Conservation (phyloP, 2,329 filamentous ascomycete species). For the Cordyceps javanica region DNA sequence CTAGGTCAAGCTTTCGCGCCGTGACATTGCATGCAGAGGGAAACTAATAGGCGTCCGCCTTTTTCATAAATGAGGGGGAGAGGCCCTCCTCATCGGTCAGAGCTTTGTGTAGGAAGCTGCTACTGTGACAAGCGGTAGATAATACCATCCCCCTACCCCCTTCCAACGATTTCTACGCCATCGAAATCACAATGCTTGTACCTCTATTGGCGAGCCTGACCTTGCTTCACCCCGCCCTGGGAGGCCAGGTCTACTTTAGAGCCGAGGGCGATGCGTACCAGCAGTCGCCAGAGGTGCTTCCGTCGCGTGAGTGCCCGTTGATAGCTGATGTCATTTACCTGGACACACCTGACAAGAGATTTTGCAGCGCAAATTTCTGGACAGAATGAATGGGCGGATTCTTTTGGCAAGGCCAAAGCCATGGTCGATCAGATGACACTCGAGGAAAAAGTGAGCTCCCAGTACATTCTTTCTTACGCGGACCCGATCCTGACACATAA, state of each 20-base stretch:
- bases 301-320: neutral
- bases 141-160: too few species aligned
- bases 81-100: neutral
- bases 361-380: constrained; percentile 26
- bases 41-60: too few species aligned
- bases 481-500: neutral
- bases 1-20: neutral
- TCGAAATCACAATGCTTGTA: neutral
- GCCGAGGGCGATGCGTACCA: neutral
- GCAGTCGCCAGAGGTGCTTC: constrained; percentile 1
- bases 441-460: constrained; percentile 48
- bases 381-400: constrained; percentile 44
- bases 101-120: too few species aligned
- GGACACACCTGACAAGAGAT: neutral
- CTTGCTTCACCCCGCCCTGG: neutral
- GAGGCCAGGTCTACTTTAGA: neutral
- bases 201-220: neutral
- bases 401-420: constrained; percentile 50
- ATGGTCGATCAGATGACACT: constrained; percentile 58
- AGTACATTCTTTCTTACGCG: neutral
- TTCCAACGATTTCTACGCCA: neutral
- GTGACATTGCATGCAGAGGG: neutral
- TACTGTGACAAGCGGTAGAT: too few species aligned
- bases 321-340: too few species aligned
- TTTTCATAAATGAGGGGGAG: constrained; percentile 7